Conservation (phyloP, 768 basidiomycete species). For the Collybia sp. region DNA sequence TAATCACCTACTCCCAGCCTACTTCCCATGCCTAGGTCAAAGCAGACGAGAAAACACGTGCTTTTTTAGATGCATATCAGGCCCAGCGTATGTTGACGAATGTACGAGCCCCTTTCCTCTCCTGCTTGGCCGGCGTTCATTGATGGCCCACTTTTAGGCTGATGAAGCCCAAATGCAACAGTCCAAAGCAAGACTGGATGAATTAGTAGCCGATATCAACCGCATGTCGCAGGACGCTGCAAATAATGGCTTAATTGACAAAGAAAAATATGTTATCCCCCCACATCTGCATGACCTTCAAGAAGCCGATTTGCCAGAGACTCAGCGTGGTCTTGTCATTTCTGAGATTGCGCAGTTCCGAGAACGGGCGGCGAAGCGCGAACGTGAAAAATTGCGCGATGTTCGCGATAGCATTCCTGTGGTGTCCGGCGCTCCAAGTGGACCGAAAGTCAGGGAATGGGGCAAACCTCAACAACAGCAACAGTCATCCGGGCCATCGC, state of each 20-base stretch:
- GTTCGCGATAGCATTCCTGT: constrained; percentile 54
- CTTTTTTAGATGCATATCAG: constrained; percentile 83
- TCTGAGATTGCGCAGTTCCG: constrained; percentile 96
- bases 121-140: constrained; percentile 2
- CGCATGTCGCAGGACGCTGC: constrained; percentile 71
- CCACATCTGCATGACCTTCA: constrained; percentile 96
- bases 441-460: constrained; percentile 78
- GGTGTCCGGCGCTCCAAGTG: constrained; percentile 51
- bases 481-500: constrained; percentile 22
- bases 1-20: constrained; percentile 40
- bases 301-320: constrained; percentile 95
- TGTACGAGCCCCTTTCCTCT: constrained; percentile 40
- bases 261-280: constrained; percentile 87
- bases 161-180: constrained; percentile 64
- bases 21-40: constrained; percentile 64
- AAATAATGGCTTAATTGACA: constrained; percentile 68
- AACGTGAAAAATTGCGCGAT: constrained; percentile 85
- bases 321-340: constrained; percentile 86
- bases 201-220: constrained; percentile 68
- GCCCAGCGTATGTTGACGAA: constrained; percentile 76
- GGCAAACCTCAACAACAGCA: constrained; percentile 51
- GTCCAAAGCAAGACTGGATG: constrained; percentile 60
- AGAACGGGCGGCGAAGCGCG: constrained; percentile 87
- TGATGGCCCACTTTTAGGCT: constrained; percentile 35
- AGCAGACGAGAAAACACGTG: constrained; percentile 92